A percentile compares a stretch with the other conserved stretches of the same genome.
phyloP scores from a whole-genome alignment of 352 stramenopile genomes.

The Phytophthora pistaciae region DNA sequence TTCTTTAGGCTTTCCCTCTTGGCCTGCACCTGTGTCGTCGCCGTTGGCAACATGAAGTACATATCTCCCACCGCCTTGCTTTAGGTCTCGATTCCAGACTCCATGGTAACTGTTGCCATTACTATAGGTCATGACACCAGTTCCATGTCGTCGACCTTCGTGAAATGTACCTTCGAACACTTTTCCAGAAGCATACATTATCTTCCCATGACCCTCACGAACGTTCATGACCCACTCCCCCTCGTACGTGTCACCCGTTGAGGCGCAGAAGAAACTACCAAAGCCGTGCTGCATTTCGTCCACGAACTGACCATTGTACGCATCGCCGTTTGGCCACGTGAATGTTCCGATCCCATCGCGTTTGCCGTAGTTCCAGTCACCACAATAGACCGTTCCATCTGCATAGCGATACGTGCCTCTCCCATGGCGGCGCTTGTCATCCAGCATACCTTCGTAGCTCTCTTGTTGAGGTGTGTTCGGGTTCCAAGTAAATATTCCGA shows the following conservation, averaged over 20 bases:
- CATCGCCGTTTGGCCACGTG: slow-evolving; percentile 86
- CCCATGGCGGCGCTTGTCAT: slow-evolving; percentile 71
- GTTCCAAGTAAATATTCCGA: slow-evolving; percentile 70
- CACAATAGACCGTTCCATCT: slow-evolving; percentile 68
- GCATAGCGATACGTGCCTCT: slow-evolving; percentile 68
- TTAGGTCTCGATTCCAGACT: slow-evolving; percentile 89
- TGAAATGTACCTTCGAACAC: slow-evolving; percentile 89
- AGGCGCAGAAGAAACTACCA: slow-evolving; percentile 70
- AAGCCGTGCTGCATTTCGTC: slow-evolving; percentile 84
- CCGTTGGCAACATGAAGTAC: slow-evolving; percentile 44
- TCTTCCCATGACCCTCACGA: slow-evolving; percentile 75
- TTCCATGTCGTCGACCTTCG: slow-evolving; percentile 76
- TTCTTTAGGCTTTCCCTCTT: slow-evolving; percentile 12
- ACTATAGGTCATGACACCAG: slow-evolving; percentile 81
- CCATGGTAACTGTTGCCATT: slow-evolving; percentile 89
- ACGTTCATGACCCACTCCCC: slow-evolving; percentile 89
- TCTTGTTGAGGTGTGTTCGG: slow-evolving; percentile 66
- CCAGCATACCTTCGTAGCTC: slow-evolving; percentile 82
- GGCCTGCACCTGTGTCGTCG: background rate
- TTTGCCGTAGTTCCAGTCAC: slow-evolving; percentile 71
- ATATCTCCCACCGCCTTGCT: slow-evolving; percentile 86
- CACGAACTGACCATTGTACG: slow-evolving; percentile 85
- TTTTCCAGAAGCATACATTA: slow-evolving; percentile 85
- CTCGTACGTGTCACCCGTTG: slow-evolving; percentile 65
- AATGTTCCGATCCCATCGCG: slow-evolving; percentile 85